Evolutionary conservation across 1,284 basidiomycete species (phyloP), one percentile per base, ranked within the genome.

Genomic region (Schizophyllum amplum): DNA sequence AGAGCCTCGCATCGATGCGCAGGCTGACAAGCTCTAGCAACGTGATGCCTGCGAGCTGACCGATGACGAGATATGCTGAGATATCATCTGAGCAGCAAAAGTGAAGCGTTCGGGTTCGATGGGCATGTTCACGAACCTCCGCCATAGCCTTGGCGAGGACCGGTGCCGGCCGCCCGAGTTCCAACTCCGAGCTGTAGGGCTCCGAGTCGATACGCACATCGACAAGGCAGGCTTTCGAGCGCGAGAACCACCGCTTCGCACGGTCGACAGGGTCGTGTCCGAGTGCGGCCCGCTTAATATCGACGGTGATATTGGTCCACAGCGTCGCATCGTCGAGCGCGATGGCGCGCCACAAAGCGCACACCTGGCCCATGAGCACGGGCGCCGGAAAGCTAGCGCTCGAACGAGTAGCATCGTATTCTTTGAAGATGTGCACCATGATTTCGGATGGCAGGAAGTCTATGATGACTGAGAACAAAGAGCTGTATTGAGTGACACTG

Each of bases 161-260:
- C 33, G n/a, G n/a, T 42, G 33, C 33, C 4, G 17, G 17, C 13
- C 7, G 17, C 33, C 3, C 3, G 33, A 9, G 17, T 3, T 9
- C 11, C 13, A 13, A 42, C 17, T 42, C 33, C 11, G 33, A 13
- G 33, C 3, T 2, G 7, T 42, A 9, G 33, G 13, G 17, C 33
- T 42, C 17, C 17, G 81, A 70, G 62, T 83, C 81, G 60, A 82
- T 71, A 47, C 74, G 65, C 27, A 83, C 69, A 56, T 77, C 69
- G 46, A 83, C 68, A 0, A 78, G 74, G 54, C 68, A 66, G 13
- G 62, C 58, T 24, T 68, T 68, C 13, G 81, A 82, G 20, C 78
- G 72, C 17, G 61, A 56, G 5, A 82, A 64, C 64, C 69, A 78
- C 17, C 71, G 59, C 1, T 66, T 53, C 5, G 71, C 65, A 33